A percentile compares a stretch with the other conserved stretches of the same genome.
phyloP scores from a whole-genome alignment of 768 basidiomycete species.

The Aureoboletus auriporus region DNA sequence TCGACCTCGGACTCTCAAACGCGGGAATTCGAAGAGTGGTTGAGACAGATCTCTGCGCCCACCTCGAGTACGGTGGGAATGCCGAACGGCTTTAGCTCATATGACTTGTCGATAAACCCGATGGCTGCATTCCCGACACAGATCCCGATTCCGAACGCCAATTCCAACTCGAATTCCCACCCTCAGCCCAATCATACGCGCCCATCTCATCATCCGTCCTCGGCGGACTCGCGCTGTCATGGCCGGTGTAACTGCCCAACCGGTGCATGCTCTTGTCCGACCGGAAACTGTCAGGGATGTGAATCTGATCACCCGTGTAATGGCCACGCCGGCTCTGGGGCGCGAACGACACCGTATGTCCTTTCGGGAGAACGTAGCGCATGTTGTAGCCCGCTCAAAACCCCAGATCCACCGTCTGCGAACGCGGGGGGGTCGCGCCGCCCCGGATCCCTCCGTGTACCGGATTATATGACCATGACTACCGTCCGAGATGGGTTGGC shows the following conservation, averaged over 20 bases:
- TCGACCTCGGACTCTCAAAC: conserved; percentile 41
- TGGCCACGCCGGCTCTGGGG: conserved; percentile 8
- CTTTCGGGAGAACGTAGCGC: conserved; percentile 34
- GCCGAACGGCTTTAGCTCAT: conserved; percentile 26
- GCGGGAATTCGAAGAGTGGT: conserved; percentile 60
- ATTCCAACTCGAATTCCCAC: conserved; percentile 5
- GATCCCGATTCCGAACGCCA: conserved; percentile 8
- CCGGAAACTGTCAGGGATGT: conserved; percentile 28
- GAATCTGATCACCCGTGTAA: conserved; percentile 25
- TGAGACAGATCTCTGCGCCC: conserved; percentile 43
- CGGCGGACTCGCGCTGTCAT: conserved; percentile 26
- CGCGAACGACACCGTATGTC: conserved; percentile 23
- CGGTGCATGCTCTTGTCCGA: conserved; percentile 31
- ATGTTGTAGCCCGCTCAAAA: conserved; percentile 9
- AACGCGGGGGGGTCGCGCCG: conserved; percentile 7
- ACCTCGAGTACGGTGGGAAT: conserved; percentile 15
- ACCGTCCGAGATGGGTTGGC: conserved; percentile 26
- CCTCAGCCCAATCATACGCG: conserved; percentile 5
- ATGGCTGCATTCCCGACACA: conserved; percentile 10
- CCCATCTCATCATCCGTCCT: conserved; percentile 14
- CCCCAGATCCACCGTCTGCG: conserved; percentile 7
- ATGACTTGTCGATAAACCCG: conserved; percentile 22
- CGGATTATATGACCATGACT: conserved; percentile 33
- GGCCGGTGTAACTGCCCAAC: conserved; percentile 33
- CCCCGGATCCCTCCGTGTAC: conserved; percentile 22